These are phyloP conservation scores for Nicotiana benthamiana DNA, from an alignment of 257 asterid genomes.

Conservation along the genomic window DNA sequence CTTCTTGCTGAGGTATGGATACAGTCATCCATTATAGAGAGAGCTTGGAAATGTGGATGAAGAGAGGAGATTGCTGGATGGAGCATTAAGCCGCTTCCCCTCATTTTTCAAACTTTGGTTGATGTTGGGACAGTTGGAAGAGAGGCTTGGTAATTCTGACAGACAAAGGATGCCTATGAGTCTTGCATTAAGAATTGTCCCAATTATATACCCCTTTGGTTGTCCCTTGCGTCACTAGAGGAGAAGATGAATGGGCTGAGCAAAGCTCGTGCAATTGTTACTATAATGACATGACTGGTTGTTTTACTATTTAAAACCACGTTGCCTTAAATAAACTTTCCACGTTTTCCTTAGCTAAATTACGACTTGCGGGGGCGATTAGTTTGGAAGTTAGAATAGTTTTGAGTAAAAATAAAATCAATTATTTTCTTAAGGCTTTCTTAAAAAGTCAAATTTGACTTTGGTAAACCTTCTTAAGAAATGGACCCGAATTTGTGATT, in stretches of 20 bases:
- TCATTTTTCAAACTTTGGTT: constrained; percentile 78
- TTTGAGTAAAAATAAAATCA: too few species aligned
- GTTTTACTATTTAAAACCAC: too few species aligned
- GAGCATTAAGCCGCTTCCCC: constrained; percentile 66
- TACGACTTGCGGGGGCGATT: too few species aligned
- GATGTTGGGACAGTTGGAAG: constrained; percentile 92
- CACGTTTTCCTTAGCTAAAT: too few species aligned
- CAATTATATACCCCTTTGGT: constrained; percentile 64
- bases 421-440: too few species aligned
- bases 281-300: too few species aligned
- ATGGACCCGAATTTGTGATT: too few species aligned
- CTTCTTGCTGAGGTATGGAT: constrained; percentile 95
- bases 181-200: constrained; percentile 65
- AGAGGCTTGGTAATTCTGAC: constrained; percentile 53
- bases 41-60: constrained; percentile 67
- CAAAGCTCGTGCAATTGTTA: constrained; percentile 71
- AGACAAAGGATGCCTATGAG: constrained; percentile 60
- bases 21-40: constrained; percentile 92
- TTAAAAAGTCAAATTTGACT: too few species aligned
- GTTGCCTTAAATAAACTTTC: too few species aligned
- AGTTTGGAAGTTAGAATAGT: too few species aligned
- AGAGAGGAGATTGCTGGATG: constrained; percentile 71
- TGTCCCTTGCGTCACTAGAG: constrained; percentile 72
- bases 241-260: constrained; percentile 65
- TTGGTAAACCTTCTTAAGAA: too few species aligned